A percentile compares a stretch with the other conserved stretches of the same genome.
phyloP scores from a whole-genome alignment of 2,329 filamentous ascomycete genomes.

The Cladorrhinum sp. region DNA sequence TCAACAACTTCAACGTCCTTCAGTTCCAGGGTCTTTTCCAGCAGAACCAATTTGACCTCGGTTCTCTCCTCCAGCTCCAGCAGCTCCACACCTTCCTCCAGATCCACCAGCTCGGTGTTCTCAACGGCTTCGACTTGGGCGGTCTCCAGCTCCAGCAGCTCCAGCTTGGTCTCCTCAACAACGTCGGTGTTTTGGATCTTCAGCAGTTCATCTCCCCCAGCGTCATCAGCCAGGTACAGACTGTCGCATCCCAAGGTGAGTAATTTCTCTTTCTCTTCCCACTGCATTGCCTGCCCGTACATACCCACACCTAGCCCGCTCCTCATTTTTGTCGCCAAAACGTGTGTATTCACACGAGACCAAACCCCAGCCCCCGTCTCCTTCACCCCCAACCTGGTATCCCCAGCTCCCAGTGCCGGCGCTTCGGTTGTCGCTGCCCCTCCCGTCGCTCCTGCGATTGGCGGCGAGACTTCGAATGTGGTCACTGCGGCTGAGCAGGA shows the following conservation, averaged over 20 bases:
- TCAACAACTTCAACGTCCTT: conserved; percentile 46
- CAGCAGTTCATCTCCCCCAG: conserved; percentile 31
- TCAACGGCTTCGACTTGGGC: conserved; percentile 31
- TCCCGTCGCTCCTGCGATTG: background rate
- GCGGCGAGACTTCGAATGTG: conserved; percentile 13
- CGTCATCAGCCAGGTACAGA: conserved; percentile 33
- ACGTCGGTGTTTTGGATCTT: conserved; percentile 34
- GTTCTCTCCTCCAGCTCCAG: conserved; percentile 40
- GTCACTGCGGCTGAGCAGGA: conserved; percentile 27
- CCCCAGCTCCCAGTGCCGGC: conserved; percentile 6
- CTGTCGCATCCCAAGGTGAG: conserved; percentile 29
- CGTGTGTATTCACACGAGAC: conserved; percentile 28
- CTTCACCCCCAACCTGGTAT: conserved; percentile 13
- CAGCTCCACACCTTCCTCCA: conserved; percentile 40
- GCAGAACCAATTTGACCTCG: conserved; percentile 40
- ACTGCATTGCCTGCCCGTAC: background rate
- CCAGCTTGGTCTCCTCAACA: conserved; percentile 31
- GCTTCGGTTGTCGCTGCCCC: conserved; percentile 5
- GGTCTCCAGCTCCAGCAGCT: conserved; percentile 28
- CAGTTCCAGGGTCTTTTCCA: conserved; percentile 43
- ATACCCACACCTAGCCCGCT: background rate
- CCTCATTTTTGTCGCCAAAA: conserved; percentile 15
- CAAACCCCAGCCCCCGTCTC: conserved; percentile 17
- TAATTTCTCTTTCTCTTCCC: conserved; percentile 9
- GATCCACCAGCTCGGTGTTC: conserved; percentile 32